These are phyloP conservation scores for Stevia rebaudiana DNA, from an alignment of 140 eudicot genomes.

Conservation along the genomic window DNA sequence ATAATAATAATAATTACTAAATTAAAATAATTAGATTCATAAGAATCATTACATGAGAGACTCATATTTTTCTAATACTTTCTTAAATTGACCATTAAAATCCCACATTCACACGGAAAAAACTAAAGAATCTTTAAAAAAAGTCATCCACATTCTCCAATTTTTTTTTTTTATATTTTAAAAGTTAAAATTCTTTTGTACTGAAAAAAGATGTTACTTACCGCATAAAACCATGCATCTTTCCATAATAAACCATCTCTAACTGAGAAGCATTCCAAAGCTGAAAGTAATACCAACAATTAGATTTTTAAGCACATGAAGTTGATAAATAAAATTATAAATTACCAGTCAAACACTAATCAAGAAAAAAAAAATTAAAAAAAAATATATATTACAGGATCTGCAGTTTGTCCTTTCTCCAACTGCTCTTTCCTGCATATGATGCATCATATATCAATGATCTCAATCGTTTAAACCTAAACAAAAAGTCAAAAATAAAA, in stretches of 20 bases:
- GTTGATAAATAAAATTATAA: background rate
- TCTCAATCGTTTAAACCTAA: constrained; percentile 1
- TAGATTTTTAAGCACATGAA: constrained; percentile 1
- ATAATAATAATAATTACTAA: no score
- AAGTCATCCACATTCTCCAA: background rate
- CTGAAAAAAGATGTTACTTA: constrained; percentile 33
- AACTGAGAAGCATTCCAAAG: constrained; percentile 98
- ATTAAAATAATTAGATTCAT: background rate
- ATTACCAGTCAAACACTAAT: background rate
- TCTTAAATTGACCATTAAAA: background rate
- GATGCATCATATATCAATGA: constrained; percentile 1
- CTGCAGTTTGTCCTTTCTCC: constrained; percentile 97
- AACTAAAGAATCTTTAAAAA: background rate
- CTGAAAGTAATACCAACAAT: constrained; percentile 35
- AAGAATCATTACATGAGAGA: background rate
- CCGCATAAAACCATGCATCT: constrained; percentile 99
- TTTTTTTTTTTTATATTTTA: no score
- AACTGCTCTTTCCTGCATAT: constrained; percentile 70
- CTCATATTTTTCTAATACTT: background rate
- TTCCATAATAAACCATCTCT: constrained; percentile 90
- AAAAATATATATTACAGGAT: constrained; percentile 50
- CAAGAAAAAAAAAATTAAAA: background rate
- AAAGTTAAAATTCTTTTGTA: no score
- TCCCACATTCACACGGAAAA: no score
- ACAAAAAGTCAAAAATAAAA: background rate